Conservation (phyloP, 257 asterid genomes). For the Solanum sparsipilum region DNA sequence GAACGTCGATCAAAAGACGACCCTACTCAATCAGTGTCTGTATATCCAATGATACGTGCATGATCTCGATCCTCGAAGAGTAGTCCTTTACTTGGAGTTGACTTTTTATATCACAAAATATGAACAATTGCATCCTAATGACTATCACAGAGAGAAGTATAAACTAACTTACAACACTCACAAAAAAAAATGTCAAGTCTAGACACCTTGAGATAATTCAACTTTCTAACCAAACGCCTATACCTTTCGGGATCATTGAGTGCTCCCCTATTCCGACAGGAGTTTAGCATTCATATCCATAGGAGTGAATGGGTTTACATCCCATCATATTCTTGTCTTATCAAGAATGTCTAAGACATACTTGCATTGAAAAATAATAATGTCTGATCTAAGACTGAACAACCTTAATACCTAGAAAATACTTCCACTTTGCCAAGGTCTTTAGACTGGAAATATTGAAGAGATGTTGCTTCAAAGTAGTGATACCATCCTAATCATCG, state of each 20-base stretch:
- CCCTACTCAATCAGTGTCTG: not conserved
- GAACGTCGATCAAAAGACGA: not conserved
- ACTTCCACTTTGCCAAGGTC: not conserved
- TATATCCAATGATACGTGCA: not conserved
- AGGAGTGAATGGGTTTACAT: not conserved
- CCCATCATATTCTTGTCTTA: not conserved
- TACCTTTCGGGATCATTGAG: no score
- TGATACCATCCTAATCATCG: not conserved
- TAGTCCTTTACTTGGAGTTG: not conserved
- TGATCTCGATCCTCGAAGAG: not conserved
- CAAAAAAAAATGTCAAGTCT: not conserved
- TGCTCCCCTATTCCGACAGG: not conserved
- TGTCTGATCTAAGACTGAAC: not conserved
- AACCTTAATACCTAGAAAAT: not conserved
- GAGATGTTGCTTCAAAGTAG: no score
- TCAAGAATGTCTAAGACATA: not conserved
- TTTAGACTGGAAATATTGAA: not conserved
- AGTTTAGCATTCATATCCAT: not conserved
- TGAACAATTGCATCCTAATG: not conserved
- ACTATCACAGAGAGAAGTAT: not conserved
- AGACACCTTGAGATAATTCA: no score
- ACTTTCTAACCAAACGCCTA: not conserved
- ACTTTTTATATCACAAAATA: not conserved
- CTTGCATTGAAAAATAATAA: not conserved
- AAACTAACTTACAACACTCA: not conserved